Evolutionary conservation across 2,329 filamentous ascomycete species (phyloP), one percentile per base, ranked within the genome.

Genomic region (Lachnellula suecica): DNA sequence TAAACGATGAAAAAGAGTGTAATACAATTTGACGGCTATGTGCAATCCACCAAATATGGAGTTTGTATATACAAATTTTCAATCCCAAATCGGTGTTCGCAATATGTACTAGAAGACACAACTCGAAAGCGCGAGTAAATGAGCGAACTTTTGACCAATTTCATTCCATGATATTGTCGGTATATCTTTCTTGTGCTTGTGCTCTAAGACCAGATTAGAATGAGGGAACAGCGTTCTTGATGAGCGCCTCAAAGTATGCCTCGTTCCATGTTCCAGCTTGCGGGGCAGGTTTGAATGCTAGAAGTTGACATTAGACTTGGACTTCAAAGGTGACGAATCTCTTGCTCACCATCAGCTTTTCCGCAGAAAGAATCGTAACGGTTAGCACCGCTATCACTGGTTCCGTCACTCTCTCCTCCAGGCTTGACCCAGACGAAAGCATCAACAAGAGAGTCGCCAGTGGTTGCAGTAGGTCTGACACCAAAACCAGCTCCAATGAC

Each of bases 351-450:
- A 66, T 75, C 72, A n/a, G 60, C 58, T 22, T 69, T 64, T 37
- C 78, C 75, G 49, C 78, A 80, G 66, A 77, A 71, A 24, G 68
- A 68, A 63, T 81, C 78, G 62, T 78, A 81, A 44, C 77, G 71
- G 15, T 63, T 43, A 13, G 77, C 70, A 34, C 61, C 63, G 29
- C 62, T 64, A 48, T 63, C 59, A 41, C 49, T 60, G 13, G 58
- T 53, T 22, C 63, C 63, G 54, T 66, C 63, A 46, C 50, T 56
- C 57, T 68, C 66, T 60, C 66, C 66, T 57, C 64, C 65, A n/a
- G 66, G 66, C 63, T 68, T 69, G 42, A 66, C 57, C 68, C 66
- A 69, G 49, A 69, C 63, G 52, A 70, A 65, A 27, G 65, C 63
- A 58, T 69, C 66, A 20, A 62, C 52, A 24, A 64, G 58, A 23